Percentiles rank a stretch among this genome's conserved stretches.
Evolutionary conservation across 345 rosid species (phyloP).

Genomic region (Brassica cretica): DNA sequence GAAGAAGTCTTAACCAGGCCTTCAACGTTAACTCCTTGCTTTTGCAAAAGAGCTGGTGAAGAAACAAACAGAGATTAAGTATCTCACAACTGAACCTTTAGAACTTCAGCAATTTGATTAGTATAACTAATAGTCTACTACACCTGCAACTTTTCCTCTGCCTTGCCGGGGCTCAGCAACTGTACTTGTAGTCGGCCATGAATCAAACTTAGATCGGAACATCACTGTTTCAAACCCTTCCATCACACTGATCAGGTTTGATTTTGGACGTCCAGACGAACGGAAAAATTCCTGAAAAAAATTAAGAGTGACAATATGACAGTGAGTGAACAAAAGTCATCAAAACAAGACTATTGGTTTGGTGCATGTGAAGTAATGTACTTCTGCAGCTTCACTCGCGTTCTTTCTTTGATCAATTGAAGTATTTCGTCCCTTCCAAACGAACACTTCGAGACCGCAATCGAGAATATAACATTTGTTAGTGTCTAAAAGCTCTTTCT

Average conservation of each 20-base stretch:
- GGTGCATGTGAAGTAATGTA: constrained; percentile 36
- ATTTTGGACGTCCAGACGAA: constrained; percentile 54
- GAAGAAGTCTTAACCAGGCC: constrained; percentile 75
- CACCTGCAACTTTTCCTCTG: constrained; percentile 99
- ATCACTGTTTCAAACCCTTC: constrained; percentile 96
- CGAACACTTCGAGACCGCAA: constrained; percentile 78
- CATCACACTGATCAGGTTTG: constrained; percentile 75
- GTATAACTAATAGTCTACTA: constrained; percentile 23
- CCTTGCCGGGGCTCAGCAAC: constrained; percentile 88
- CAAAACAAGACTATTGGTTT: constrained; percentile 3
- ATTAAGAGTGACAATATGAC: constrained; percentile 3
- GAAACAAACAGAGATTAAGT: constrained; percentile 13
- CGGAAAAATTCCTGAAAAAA: constrained; percentile 63
- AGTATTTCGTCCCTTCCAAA: constrained; percentile 92
- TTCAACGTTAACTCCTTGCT: constrained; percentile 91
- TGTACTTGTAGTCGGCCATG: constrained; percentile 73
- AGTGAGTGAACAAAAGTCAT: constrained; percentile 4
- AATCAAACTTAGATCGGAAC: constrained; percentile 85
- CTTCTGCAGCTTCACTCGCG: constrained; percentile 85
- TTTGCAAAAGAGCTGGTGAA: constrained; percentile 68
- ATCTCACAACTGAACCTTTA: constrained; percentile 12
- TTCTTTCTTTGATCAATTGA: constrained; percentile 85
- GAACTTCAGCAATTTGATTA: background rate
- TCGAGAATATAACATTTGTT: constrained; percentile 83
- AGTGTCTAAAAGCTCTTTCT: constrained; percentile 76